phyloP scores from a whole-genome alignment of 306 rosid species.

The Bauhinia variegata region DNA sequence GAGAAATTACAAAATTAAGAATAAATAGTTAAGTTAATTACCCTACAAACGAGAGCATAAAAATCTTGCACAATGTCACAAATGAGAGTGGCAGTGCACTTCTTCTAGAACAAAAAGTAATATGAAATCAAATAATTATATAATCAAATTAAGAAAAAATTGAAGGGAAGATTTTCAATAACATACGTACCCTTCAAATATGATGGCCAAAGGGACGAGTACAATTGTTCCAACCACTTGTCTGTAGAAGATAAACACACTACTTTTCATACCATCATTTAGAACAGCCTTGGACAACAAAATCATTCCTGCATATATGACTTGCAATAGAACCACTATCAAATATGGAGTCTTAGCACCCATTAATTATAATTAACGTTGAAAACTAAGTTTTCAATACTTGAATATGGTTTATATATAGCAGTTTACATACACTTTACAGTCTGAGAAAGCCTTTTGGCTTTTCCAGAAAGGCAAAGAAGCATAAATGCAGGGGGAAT shows the following conservation, averaged over 20 bases:
- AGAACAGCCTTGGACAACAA: conserved; percentile 61
- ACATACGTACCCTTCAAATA: conserved; percentile 57
- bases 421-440: too few relatives aligned
- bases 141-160: not conserved
- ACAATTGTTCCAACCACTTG: conserved; percentile 48
- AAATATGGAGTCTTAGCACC: conserved; percentile 56
- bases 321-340: conserved; percentile 48
- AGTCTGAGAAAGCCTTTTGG: conserved; percentile 24
- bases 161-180: too few relatives aligned
- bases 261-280: conserved; percentile 51
- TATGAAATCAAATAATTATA: conserved; percentile 18
- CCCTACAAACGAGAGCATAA: conserved; percentile 57
- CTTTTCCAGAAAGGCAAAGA: conserved; percentile 1
- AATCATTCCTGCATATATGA: conserved; percentile 53
- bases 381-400: too few relatives aligned
- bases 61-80: conserved; percentile 56
- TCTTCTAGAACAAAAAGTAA: conserved; percentile 37
- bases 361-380: too few relatives aligned
- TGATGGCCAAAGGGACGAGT: conserved; percentile 50
- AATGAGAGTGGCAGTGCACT: conserved; percentile 46
- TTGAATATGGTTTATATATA: too few relatives aligned
- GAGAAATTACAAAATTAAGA: not conserved
- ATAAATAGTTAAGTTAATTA: too few relatives aligned
- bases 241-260: conserved; percentile 55
- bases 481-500: not conserved